phyloP scores from a whole-genome alignment of 1,284 basidiomycete genomes.

The Puccinia triticina region DNA sequence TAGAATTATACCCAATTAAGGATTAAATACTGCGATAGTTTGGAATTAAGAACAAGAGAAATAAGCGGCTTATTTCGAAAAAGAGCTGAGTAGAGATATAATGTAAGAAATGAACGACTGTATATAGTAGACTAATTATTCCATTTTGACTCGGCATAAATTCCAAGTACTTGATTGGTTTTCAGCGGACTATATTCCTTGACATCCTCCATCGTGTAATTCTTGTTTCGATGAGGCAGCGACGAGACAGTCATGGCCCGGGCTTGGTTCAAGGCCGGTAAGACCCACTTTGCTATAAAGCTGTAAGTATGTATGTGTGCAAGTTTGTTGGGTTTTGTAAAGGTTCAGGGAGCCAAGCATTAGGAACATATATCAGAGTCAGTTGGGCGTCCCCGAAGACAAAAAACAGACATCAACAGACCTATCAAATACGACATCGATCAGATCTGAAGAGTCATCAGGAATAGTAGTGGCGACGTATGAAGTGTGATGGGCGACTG shows the following conservation, averaged over 20 bases:
- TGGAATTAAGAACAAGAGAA: no score
- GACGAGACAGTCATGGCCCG: not conserved
- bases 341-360: not conserved
- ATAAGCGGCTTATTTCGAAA: no score
- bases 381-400: not conserved
- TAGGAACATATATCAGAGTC: not conserved
- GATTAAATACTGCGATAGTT: no score
- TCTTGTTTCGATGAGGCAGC: not conserved
- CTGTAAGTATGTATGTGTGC: not conserved
- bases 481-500: constrained; percentile 65
- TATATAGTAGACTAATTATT: not conserved
- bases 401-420: constrained; percentile 7
- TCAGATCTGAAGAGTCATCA: constrained; percentile 11
- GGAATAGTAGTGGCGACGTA: constrained; percentile 63
- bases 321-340: not conserved
- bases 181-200: constrained; percentile 13
- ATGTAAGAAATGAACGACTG: not conserved
- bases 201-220: constrained; percentile 24
- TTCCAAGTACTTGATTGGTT: constrained; percentile 24
- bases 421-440: constrained; percentile 49
- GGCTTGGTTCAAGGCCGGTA: constrained; percentile 23
- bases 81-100: no score
- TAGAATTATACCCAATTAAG: no score
- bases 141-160: constrained; percentile 35
- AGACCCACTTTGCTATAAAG: constrained; percentile 11